phyloP scores from a whole-genome alignment of 75 land plant genomes.

The Cryptomeria japonica region DNA sequence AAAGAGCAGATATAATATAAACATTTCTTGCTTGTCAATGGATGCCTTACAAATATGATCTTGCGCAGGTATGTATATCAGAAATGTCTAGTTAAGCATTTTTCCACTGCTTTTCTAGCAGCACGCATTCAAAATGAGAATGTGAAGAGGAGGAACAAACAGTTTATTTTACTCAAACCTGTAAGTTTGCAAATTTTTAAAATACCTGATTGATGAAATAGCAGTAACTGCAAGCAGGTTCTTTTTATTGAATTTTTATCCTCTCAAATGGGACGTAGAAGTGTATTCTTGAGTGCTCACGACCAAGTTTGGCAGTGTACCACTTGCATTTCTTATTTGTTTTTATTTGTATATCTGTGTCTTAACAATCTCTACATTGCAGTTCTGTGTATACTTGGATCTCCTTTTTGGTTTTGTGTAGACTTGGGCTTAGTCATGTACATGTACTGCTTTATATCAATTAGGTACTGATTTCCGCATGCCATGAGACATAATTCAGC shows the following conservation, averaged over 20 bases:
- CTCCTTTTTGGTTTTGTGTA: not conserved
- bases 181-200: no score
- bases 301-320: not conserved
- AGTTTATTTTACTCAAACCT: not conserved
- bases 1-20: not conserved
- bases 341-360: not conserved
- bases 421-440: not conserved
- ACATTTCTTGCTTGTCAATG: not conserved
- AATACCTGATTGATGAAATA: no score
- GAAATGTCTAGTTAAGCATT: not conserved
- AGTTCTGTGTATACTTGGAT: not conserved
- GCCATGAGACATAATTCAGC: not conserved
- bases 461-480: not conserved
- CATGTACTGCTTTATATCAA: not conserved
- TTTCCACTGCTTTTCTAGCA: not conserved
- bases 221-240: no score
- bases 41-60: not conserved
- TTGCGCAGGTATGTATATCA: not conserved
- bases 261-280: not conserved
- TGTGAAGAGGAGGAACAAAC: not conserved
- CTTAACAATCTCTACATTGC: not conserved
- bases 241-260: not conserved
- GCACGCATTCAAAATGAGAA: not conserved
- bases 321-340: not conserved
- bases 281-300: not conserved